phyloP scores from a whole-genome alignment of 495 filamentous ascomycete species.

The Hyphodiscus hymeniophilus region DNA sequence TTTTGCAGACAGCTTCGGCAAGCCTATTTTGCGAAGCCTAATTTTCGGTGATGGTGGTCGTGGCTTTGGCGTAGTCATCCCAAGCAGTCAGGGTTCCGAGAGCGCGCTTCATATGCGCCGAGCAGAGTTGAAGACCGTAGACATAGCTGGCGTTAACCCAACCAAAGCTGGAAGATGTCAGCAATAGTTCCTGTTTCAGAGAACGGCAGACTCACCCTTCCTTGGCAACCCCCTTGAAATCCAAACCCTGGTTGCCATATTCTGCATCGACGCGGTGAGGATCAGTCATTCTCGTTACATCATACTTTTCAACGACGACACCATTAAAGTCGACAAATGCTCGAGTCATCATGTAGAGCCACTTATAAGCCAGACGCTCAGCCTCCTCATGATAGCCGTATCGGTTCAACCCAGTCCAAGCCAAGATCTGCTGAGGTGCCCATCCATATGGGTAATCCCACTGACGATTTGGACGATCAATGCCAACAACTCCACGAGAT shows the following conservation, averaged over 20 bases:
- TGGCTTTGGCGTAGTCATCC: conserved; percentile 7
- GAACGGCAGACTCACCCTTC: conserved; percentile 67
- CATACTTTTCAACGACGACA: conserved; percentile 96
- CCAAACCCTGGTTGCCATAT: conserved; percentile 91
- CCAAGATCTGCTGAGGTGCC: conserved; percentile 97
- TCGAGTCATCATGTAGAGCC: conserved; percentile 96
- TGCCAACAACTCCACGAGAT: conserved; percentile 67
- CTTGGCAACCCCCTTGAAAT: conserved; percentile 88
- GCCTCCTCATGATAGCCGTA: conserved; percentile 89
- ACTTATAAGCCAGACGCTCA: conserved; percentile 82
- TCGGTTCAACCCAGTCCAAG: conserved; percentile 82
- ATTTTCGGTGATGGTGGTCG: not conserved
- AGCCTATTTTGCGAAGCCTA: too few relatives aligned
- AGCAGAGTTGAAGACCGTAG: conserved; percentile 76
- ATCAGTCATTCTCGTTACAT: conserved; percentile 81
- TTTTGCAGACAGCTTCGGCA: too few relatives aligned
- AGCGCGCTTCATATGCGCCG: conserved; percentile 75
- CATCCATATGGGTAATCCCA: conserved; percentile 99
- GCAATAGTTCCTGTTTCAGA: conserved; percentile 1
- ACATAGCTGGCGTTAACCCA: conserved; percentile 98
- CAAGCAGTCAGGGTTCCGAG: conserved; percentile 78
- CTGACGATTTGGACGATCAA: conserved; percentile 86
- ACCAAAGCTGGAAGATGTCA: conserved; percentile 64
- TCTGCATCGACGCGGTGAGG: conserved; percentile 91
- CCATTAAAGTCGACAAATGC: conserved; percentile 97